phyloP scores from a whole-genome alignment of 352 stramenopile genomes.

The Phytopythium vexans region DNA sequence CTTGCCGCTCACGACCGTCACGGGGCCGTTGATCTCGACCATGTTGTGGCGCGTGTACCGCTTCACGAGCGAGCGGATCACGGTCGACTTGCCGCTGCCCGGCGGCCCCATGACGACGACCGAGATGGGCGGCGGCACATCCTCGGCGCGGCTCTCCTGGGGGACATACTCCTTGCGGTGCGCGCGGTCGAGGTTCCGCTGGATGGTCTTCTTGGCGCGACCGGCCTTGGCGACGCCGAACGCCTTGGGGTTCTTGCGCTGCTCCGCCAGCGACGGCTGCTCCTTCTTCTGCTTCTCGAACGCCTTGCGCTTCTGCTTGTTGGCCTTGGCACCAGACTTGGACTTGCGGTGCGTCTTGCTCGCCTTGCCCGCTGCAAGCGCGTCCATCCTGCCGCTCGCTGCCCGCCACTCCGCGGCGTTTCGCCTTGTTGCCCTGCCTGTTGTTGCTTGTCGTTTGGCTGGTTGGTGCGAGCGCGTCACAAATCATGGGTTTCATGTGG shows the following conservation, averaged over 20 bases:
- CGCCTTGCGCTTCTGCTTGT: conserved; percentile 94
- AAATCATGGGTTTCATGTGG: too few species aligned
- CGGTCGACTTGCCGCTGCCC: conserved; percentile 96
- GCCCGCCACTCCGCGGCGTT: too few species aligned
- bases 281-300: conserved; percentile 84
- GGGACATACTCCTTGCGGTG: conserved; percentile 98
- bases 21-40: conserved; percentile 95
- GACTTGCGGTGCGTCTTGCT: conserved; percentile 80
- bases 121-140: conserved; percentile 91
- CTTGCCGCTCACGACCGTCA: conserved; percentile 98
- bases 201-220: conserved; percentile 93
- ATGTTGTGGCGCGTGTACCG: conserved; percentile 99
- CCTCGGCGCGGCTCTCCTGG: conserved; percentile 77
- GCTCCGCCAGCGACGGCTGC: conserved; percentile 79
- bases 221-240: conserved; percentile 97
- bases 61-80: conserved; percentile 98
- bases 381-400: conserved; percentile 24
- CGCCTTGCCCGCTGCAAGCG: conserved; percentile 22
- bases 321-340: conserved; percentile 89
- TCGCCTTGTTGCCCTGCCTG: too few species aligned
- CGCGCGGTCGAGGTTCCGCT: conserved; percentile 97
- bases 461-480: too few species aligned
- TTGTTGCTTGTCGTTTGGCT: too few species aligned
- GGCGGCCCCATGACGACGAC: conserved; percentile 98
- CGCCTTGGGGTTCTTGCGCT: conserved; percentile 96